Conservation (phyloP, 345 rosid genomes). For the Lepidium aucheri region DNA sequence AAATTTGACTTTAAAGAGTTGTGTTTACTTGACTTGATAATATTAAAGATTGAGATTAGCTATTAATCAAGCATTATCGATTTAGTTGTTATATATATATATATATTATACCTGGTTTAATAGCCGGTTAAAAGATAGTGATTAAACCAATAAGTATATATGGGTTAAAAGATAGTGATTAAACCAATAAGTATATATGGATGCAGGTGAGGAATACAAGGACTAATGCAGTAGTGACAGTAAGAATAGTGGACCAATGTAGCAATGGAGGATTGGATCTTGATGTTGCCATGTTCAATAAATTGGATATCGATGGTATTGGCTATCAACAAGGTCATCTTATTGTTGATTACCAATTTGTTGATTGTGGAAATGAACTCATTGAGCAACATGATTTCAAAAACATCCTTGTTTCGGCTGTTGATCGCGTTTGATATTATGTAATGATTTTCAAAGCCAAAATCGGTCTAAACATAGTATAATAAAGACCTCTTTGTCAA, state of each 20-base stretch:
- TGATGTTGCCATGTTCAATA: slow-evolving; percentile 37
- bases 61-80: no score
- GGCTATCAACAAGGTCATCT: slow-evolving; percentile 45
- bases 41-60: no score
- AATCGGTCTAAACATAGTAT: background rate
- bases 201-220: slow-evolving; percentile 48
- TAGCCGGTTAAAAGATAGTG: background rate
- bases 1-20: no score
- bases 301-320: slow-evolving; percentile 38
- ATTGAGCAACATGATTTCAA: slow-evolving; percentile 12
- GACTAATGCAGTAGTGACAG: slow-evolving; percentile 37
- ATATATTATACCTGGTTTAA: no score
- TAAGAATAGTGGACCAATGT: slow-evolving; percentile 65
- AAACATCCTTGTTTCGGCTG: slow-evolving; percentile 2
- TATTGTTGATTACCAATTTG: slow-evolving; percentile 35
- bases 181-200: background rate
- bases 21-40: no score
- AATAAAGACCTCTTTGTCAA: background rate
- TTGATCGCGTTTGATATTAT: background rate
- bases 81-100: no score
- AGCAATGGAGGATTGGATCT: slow-evolving; percentile 55
- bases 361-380: slow-evolving; percentile 29
- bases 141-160: background rate
- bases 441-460: background rate
- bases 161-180: background rate